These are phyloP conservation scores for Colletotrichum sp. DNA, from an alignment of 2,329 filamentous ascomycete genomes.

Conservation along the genomic window DNA sequence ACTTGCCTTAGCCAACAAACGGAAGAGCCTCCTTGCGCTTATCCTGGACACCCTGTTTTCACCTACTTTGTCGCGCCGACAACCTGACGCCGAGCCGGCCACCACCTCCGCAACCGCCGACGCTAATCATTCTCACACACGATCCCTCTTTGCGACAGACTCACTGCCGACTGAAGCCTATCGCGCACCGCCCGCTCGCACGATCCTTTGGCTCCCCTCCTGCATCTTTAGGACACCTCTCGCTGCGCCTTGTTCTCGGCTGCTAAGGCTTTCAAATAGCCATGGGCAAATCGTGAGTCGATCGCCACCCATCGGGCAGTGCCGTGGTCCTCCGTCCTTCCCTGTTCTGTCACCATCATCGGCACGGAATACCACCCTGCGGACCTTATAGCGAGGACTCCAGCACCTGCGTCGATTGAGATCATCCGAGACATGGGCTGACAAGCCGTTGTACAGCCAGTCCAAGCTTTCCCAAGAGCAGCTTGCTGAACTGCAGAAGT, in stretches of 20 bases:
- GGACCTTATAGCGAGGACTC: not conserved
- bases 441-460: constrained; percentile 68
- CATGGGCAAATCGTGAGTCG: constrained; percentile 55
- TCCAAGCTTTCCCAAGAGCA: constrained; percentile 98
- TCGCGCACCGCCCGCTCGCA: not conserved
- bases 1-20: not conserved
- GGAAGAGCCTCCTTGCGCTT: not conserved
- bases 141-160: not conserved
- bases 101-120: not conserved
- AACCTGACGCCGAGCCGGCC: not conserved
- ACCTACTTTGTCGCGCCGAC: not conserved
- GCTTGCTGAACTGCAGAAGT: constrained; percentile 92
- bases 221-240: not conserved
- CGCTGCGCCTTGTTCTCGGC: not conserved
- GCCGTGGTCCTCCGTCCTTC: not conserved
- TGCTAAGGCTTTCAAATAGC: not conserved
- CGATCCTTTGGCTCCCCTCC: not conserved
- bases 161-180: not conserved
- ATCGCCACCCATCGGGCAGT: not conserved
- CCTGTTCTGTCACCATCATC: not conserved
- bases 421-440: not conserved
- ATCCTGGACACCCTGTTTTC: not conserved
- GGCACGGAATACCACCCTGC: not conserved
- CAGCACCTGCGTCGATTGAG: not conserved
- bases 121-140: not conserved